phyloP scores from a whole-genome alignment of 495 filamentous ascomycete genomes.

The Penicillium roqueforti region DNA sequence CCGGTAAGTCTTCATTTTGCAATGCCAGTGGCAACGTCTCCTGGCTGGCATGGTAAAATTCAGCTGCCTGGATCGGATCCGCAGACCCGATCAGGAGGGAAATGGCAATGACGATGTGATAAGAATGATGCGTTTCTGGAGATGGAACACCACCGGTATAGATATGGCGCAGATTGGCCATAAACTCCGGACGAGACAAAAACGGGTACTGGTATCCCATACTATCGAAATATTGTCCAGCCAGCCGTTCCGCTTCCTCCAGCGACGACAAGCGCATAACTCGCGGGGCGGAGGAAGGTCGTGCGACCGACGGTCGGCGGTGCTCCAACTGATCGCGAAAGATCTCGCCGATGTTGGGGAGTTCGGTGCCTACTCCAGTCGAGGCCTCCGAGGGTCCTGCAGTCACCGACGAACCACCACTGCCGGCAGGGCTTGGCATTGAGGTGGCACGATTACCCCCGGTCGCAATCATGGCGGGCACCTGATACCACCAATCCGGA shows the following conservation, averaged over 20 bases:
- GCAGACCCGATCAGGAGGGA: slow-evolving; percentile 37
- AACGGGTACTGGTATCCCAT: slow-evolving; percentile 47
- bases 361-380: slow-evolving; percentile 29
- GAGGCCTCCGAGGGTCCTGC: slow-evolving; percentile 22
- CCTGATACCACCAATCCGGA: slow-evolving; percentile 42
- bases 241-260: slow-evolving; percentile 38
- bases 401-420: slow-evolving; percentile 21
- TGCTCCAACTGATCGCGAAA: slow-evolving; percentile 45
- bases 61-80: slow-evolving; percentile 31
- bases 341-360: slow-evolving; percentile 45
- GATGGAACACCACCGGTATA: slow-evolving; percentile 35
- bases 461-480: slow-evolving; percentile 40
- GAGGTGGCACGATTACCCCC: slow-evolving; percentile 21
- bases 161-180: slow-evolving; percentile 35
- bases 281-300: slow-evolving; percentile 34
- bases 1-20: slow-evolving; percentile 42
- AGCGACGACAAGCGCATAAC: slow-evolving; percentile 38
- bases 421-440: slow-evolving; percentile 23
- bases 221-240: slow-evolving; percentile 41
- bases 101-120: slow-evolving; percentile 43
- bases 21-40: slow-evolving; percentile 37
- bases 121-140: slow-evolving; percentile 37
- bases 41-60: slow-evolving; percentile 42
- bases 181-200: slow-evolving; percentile 37
- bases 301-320: slow-evolving; percentile 37